Evolutionary conservation across 2,329 filamentous ascomycete species (phyloP).

Genomic region (Neonectria hederae): DNA sequence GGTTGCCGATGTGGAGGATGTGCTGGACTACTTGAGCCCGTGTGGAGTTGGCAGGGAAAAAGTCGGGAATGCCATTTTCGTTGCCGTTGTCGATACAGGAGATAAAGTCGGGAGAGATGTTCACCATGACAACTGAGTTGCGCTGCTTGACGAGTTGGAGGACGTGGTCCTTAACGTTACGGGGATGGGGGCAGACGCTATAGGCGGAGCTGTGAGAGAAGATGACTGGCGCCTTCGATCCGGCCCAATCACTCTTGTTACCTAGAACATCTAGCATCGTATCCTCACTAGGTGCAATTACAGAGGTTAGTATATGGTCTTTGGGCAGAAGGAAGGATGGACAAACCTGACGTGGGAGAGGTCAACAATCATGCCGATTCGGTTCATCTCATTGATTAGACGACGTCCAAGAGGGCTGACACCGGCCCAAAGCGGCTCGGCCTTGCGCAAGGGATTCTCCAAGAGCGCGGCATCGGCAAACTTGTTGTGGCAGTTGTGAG

Average conservation of each 20-base stretch:
- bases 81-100: constrained; percentile 72
- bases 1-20: constrained; percentile 81
- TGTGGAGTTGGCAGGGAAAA: constrained; percentile 74
- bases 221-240: constrained; percentile 83
- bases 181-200: constrained; percentile 83
- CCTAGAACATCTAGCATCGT: constrained; percentile 87
- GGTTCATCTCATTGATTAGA: constrained; percentile 89
- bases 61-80: constrained; percentile 72
- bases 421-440: constrained; percentile 73
- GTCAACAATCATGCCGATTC: constrained; percentile 93
- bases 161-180: constrained; percentile 89
- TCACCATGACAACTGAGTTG: constrained; percentile 88
- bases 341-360: constrained; percentile 72
- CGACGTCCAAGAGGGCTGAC: constrained; percentile 75
- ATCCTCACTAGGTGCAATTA: constrained; percentile 62
- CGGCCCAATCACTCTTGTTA: constrained; percentile 69
- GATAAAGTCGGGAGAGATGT: constrained; percentile 85
- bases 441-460: constrained; percentile 60
- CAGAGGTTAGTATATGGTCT: constrained; percentile 8
- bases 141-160: constrained; percentile 78
- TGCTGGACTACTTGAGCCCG: constrained; percentile 82
- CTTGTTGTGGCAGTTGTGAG: constrained; percentile 91
- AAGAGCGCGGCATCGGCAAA: constrained; percentile 86
- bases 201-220: constrained; percentile 89
- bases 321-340: not conserved